Evolutionary conservation across 2,329 filamentous ascomycete genomes (phyloP), one percentile per base, ranked within the genome.

Genomic region (Neoascochyta sp.): DNA sequence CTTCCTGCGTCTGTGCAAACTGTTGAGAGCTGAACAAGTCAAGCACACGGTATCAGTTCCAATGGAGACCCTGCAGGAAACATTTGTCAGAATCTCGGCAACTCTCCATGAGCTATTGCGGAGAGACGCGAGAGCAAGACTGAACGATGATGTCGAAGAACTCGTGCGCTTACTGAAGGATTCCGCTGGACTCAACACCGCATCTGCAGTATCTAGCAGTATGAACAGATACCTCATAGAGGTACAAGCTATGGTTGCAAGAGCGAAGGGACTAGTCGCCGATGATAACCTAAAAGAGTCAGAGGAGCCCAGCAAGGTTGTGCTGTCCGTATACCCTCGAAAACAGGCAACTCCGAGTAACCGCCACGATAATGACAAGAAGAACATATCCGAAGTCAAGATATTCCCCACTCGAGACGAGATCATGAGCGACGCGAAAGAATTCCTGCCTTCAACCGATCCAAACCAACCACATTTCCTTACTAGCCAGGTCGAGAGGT

Each of bases 361-460:
- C 15, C 46, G 54, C 5, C 50, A 62, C 24, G 49, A 62, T 16
- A 64, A 64, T 16, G 59, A 63, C 29, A 47, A 54, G 6, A 34
- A 14, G 5, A 51, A 62, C 26, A 62, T 64, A 4, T 23, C 37
- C 0, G 20, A 54, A 0, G 50, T 63, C n/a, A 15, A 34, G 4
- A 50, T 63, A 4, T 54, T 63, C 4, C 60, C 61, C 0, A 60
- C 56, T 1, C 39, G 34, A 3, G 42, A 49, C 9, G 60, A 64
- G 27, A 54, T 63, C 3, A 24, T 49, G 30, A 50, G 68, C 63
- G 25, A 68, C 58, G 3, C 46, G 52, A 29, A 71, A 16, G 55
- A 62, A 7, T 60, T 52, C 16, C 33, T 65, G 1, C 61, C 61
- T 0, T 45, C 39, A 1, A 54, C 47, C 1, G 52, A 63, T 24